These are phyloP conservation scores for Verticillium tricorpus DNA, from an alignment of 2,329 filamentous ascomycete species.

Conservation along the genomic window DNA sequence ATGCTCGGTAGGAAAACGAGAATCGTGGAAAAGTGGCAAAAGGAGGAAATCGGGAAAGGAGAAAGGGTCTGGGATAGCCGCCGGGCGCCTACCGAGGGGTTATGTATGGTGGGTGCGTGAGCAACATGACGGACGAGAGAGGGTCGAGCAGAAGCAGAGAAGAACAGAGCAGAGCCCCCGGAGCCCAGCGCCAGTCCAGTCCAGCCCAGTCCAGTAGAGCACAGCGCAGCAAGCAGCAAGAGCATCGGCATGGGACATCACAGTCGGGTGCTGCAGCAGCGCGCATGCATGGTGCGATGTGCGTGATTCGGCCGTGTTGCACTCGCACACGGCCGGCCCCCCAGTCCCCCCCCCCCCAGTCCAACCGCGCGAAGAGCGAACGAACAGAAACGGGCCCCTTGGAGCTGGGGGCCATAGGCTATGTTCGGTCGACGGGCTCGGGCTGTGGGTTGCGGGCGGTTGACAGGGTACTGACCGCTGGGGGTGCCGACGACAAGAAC, in stretches of 20 bases:
- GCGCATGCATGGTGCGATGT: constrained; percentile 4
- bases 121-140: neutral
- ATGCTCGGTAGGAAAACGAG: neutral
- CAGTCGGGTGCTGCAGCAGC: neutral
- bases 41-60: constrained; percentile 24
- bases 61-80: constrained; percentile 21
- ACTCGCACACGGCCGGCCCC: neutral
- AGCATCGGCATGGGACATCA: neutral
- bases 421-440: neutral
- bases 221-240: too few species aligned
- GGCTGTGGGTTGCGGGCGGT: neutral
- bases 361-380: neutral
- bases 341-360: neutral
- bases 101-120: constrained; percentile 32
- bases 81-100: constrained; percentile 40
- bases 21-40: constrained; percentile 31
- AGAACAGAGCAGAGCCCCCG: neutral
- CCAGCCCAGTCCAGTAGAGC: neutral
- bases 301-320: constrained; percentile 4
- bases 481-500: neutral
- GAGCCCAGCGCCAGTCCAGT: neutral
- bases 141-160: neutral
- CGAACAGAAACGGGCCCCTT: too few species aligned
- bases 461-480: neutral
- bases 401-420: neutral